These are phyloP conservation scores for Suaeda aralocaspica DNA, from an alignment of 148 eudicot genomes.

Conservation along the genomic window DNA sequence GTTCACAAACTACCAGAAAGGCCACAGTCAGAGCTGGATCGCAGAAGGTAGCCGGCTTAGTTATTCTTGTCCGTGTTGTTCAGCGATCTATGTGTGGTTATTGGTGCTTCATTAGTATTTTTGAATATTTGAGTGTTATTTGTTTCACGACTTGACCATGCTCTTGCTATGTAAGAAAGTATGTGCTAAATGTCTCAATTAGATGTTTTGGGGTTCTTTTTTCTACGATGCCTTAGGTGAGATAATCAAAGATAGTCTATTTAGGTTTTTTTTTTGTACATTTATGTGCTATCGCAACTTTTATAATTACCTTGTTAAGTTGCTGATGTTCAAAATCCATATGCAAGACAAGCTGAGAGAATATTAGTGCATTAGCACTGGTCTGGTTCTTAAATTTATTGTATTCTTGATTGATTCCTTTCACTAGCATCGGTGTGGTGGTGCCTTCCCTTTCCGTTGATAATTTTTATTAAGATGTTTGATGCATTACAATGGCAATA, in stretches of 20 bases:
- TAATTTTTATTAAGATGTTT: neutral
- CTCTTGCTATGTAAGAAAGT: neutral
- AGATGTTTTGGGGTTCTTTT: neutral
- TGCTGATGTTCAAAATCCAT: neutral
- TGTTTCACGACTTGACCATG: neutral
- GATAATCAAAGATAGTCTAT: neutral
- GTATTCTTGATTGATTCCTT: neutral
- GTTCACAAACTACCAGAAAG: conserved; percentile 95
- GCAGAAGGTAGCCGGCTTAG: conserved; percentile 52
- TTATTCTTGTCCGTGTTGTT: neutral
- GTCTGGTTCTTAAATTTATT: neutral
- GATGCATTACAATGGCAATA: neutral
- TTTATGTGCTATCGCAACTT: neutral
- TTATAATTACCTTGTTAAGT: neutral
- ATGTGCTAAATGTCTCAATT: too few species aligned
- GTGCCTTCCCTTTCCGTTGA: neutral
- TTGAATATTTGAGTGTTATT: neutral
- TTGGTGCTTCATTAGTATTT: neutral
- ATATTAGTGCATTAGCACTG: neutral
- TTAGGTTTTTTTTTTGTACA: neutral
- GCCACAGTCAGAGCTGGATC: conserved; percentile 74
- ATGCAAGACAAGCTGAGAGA: neutral
- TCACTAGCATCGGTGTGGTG: neutral
- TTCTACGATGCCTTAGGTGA: neutral
- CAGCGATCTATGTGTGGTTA: neutral